A percentile compares a stretch with the other conserved stretches of the same genome.
These are phyloP conservation scores for Fusarium sublunatum DNA, from an alignment of 2,329 filamentous ascomycete genomes.

Conservation along the genomic window DNA sequence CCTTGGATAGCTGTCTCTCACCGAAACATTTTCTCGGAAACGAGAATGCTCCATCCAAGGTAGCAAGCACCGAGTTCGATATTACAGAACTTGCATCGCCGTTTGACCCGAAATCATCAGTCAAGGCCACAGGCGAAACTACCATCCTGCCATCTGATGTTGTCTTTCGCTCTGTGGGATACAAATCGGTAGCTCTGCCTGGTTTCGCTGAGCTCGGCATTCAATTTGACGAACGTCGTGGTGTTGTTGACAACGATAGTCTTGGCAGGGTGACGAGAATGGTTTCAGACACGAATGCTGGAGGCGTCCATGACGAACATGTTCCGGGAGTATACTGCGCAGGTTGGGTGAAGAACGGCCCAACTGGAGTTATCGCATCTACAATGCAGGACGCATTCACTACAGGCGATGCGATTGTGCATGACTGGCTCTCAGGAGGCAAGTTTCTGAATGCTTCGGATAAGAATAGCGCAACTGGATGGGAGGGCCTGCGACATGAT, in stretches of 20 bases:
- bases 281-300: conserved; percentile 44
- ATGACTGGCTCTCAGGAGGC: conserved; percentile 73
- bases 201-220: conserved; percentile 80
- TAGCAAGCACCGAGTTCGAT: conserved; percentile 77
- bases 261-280: conserved; percentile 73
- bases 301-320: conserved; percentile 54
- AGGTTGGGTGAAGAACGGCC: conserved; percentile 95
- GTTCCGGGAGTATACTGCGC: conserved; percentile 86
- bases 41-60: conserved; percentile 55
- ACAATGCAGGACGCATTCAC: conserved; percentile 96
- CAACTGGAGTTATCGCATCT: conserved; percentile 93
- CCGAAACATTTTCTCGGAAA: conserved; percentile 74
- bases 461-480: conserved; percentile 62
- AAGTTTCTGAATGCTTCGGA: conserved; percentile 52
- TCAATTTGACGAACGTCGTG: conserved; percentile 78
- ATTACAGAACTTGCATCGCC: conserved; percentile 66
- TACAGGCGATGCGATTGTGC: conserved; percentile 83
- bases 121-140: conserved; percentile 61
- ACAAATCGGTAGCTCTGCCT: conserved; percentile 81
- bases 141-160: conserved; percentile 71
- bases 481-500: conserved; percentile 78
- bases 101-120: conserved; percentile 64
- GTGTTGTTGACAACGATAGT: conserved; percentile 85
- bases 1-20: conserved; percentile 85
- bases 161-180: conserved; percentile 95